phyloP scores from a whole-genome alignment of 176 grass and related monocot genomes.

The Juncus effusus region DNA sequence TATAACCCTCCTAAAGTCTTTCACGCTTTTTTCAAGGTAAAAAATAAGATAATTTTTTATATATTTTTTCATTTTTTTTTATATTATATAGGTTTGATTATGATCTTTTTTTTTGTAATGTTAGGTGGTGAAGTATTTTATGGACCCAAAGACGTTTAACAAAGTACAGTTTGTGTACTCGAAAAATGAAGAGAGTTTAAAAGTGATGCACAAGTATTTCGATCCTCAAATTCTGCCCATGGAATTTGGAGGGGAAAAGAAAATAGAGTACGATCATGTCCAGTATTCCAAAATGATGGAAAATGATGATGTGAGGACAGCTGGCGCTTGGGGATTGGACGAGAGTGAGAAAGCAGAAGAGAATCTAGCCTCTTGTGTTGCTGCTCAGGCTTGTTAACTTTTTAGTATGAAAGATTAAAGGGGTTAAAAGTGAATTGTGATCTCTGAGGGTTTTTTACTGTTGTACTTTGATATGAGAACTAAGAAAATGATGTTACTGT shows the following conservation, averaged over 20 bases:
- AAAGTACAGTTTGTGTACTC: conserved; percentile 66
- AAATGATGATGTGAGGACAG: conserved; percentile 55
- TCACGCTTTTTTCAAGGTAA: conserved; percentile 76
- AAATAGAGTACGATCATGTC: conserved; percentile 56
- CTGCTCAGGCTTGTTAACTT: conserved; percentile 46
- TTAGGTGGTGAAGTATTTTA: conserved; percentile 55
- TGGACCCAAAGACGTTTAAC: conserved; percentile 58
- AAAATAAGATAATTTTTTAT: not conserved
- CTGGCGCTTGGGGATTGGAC: conserved; percentile 41
- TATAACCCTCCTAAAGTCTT: conserved; percentile 84
- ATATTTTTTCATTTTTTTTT: not conserved
- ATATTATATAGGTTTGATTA: no score
- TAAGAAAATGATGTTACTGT: no score
- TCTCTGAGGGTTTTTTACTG: no score
- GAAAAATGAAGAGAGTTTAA: conserved; percentile 66
- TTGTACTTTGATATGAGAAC: no score
- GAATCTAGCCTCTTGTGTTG: conserved; percentile 1
- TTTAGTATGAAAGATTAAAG: no score
- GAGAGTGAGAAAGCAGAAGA: conserved; percentile 11
- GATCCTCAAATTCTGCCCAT: conserved; percentile 55
- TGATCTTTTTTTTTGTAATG: no score
- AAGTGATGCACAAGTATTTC: conserved; percentile 46
- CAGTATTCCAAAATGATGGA: conserved; percentile 72
- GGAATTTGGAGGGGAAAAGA: conserved; percentile 74
- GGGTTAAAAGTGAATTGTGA: no score